phyloP scores from a whole-genome alignment of 306 rosid genomes.

The Rosa chinensis region DNA sequence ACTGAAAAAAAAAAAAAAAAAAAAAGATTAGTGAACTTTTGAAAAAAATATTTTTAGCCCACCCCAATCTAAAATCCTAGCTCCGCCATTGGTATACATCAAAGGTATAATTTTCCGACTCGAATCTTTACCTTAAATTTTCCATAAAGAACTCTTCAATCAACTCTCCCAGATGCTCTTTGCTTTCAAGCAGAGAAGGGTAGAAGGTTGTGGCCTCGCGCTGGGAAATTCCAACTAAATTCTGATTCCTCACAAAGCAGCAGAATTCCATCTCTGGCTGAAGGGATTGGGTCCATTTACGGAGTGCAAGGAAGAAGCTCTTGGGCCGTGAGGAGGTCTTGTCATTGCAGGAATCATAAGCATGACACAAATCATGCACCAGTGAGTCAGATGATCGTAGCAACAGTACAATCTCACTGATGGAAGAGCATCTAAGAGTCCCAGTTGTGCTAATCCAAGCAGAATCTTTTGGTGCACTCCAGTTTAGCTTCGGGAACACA shows the following conservation, averaged over 20 bases:
- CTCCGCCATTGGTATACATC: too few species aligned
- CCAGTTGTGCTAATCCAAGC: constrained; percentile 72
- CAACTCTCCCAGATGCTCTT: constrained; percentile 26
- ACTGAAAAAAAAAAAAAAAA: too few species aligned
- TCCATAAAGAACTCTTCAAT: constrained; percentile 45
- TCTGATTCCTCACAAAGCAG: constrained; percentile 51
- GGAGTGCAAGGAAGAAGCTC: constrained; percentile 64
- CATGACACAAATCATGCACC: constrained; percentile 75
- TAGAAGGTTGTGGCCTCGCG: constrained; percentile 77
- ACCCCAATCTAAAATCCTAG: too few species aligned
- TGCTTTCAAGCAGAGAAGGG: constrained; percentile 51
- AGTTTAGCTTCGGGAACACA: constrained; percentile 75
- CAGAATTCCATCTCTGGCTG: constrained; percentile 79
- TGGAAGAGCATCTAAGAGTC: constrained; percentile 52
- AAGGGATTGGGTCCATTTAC: constrained; percentile 67
- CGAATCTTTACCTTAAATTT: constrained; percentile 42
- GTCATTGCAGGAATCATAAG: constrained; percentile 71
- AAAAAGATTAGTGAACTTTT: too few species aligned
- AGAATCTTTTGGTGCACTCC: constrained; percentile 90
- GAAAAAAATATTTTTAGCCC: too few species aligned
- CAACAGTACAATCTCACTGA: constrained; percentile 70
- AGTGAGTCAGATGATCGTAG: constrained; percentile 74
- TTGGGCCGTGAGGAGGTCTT: constrained; percentile 50
- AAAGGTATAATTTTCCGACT: constrained; percentile 63
- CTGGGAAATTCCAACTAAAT: constrained; percentile 65